phyloP scores from a whole-genome alignment of 2,329 filamentous ascomycete species.

The Apiospora arundinis region DNA sequence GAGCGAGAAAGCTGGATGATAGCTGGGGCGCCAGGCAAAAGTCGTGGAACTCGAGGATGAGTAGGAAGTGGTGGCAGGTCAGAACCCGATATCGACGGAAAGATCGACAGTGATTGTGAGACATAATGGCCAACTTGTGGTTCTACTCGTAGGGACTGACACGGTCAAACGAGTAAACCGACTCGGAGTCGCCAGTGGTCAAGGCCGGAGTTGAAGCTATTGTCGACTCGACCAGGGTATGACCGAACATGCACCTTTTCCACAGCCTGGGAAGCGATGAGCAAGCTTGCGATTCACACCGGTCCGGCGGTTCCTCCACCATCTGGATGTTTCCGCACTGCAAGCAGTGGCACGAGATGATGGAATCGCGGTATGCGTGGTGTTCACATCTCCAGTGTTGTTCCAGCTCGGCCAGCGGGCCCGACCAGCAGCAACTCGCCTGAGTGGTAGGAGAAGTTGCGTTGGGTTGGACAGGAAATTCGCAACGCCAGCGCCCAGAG shows the following conservation, averaged over 20 bases:
- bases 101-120: not conserved
- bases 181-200: slow-evolving; percentile 35
- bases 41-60: not conserved
- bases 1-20: not conserved
- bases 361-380: slow-evolving; percentile 30
- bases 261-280: not conserved
- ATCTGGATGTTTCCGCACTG: slow-evolving; percentile 28
- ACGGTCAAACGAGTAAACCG: slow-evolving; percentile 30
- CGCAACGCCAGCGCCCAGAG: slow-evolving; percentile 32
- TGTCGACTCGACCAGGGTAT: slow-evolving; percentile 25
- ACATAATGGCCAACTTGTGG: not conserved
- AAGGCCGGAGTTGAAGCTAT: slow-evolving; percentile 26
- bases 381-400: slow-evolving; percentile 34
- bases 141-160: not conserved
- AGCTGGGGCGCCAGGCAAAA: not conserved
- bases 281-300: slow-evolving; percentile 30
- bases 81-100: not conserved
- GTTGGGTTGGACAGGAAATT: slow-evolving; percentile 26
- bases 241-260: slow-evolving; percentile 22
- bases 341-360: slow-evolving; percentile 33
- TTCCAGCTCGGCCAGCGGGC: slow-evolving; percentile 32
- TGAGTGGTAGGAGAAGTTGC: slow-evolving; percentile 11
- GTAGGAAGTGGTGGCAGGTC: not conserved
- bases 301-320: slow-evolving; percentile 25
- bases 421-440: slow-evolving; percentile 36